Evolutionary conservation across 352 stramenopile genomes (phyloP).

Genomic region (Pythium periplocum): DNA sequence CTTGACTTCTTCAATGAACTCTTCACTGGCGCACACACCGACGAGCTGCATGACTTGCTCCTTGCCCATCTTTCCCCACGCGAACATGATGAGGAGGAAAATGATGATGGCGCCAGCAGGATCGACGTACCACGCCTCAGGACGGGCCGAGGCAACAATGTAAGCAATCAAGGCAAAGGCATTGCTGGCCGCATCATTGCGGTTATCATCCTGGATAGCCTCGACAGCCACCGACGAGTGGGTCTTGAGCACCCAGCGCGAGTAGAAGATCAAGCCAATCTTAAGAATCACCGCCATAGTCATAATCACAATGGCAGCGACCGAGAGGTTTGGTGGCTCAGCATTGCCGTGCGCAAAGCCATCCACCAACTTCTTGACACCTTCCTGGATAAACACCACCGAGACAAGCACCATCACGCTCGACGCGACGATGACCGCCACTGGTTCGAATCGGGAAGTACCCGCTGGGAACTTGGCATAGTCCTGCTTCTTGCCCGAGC

Average conservation of each 20-base stretch:
- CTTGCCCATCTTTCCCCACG: conserved; percentile 88
- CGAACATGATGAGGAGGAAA: conserved; percentile 91
- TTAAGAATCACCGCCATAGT: conserved; percentile 54
- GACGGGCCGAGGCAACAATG: conserved; percentile 38
- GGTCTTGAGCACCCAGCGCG: conserved; percentile 43
- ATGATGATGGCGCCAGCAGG: conserved; percentile 90
- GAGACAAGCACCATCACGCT: conserved; percentile 90
- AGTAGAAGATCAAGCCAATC: conserved; percentile 64
- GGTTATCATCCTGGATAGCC: conserved; percentile 89
- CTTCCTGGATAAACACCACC: conserved; percentile 77
- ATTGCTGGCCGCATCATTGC: conserved; percentile 93
- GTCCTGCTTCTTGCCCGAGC: conserved; percentile 59
- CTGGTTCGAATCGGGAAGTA: conserved; percentile 86
- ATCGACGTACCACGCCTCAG: conserved; percentile 85
- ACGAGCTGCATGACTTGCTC: conserved; percentile 89
- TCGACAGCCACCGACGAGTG: conserved; percentile 44
- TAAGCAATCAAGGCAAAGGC: conserved; percentile 81
- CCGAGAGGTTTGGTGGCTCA: conserved; percentile 79
- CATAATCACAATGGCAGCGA: conserved; percentile 82
- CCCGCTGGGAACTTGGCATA: conserved; percentile 91
- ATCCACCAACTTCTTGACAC: conserved; percentile 38
- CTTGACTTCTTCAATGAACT: conserved; percentile 89
- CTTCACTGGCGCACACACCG: conserved; percentile 53
- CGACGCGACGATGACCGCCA: conserved; percentile 90
- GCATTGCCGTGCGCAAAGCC: conserved; percentile 48